Evolutionary conservation across 2,329 filamentous ascomycete genomes (phyloP).

Genomic region (Stemphylium vesicarium): DNA sequence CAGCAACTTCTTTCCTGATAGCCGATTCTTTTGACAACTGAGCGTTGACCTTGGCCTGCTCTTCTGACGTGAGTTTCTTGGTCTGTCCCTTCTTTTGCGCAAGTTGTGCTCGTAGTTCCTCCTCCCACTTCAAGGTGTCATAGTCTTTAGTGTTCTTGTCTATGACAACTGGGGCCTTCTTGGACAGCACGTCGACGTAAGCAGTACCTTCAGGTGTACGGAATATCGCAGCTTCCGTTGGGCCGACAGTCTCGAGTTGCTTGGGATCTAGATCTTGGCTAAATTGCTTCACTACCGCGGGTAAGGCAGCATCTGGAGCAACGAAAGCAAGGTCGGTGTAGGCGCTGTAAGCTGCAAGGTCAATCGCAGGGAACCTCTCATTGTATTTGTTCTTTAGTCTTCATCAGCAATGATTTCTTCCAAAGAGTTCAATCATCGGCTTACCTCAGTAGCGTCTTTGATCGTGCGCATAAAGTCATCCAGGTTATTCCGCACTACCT

Average conservation of each 20-base stretch:
- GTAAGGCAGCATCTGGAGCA: constrained; percentile 80
- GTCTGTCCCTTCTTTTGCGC: constrained; percentile 92
- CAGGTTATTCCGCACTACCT: constrained; percentile 70
- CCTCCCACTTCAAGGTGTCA: constrained; percentile 95
- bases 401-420: background rate
- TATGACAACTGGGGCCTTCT: constrained; percentile 74
- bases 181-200: constrained; percentile 89
- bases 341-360: constrained; percentile 78
- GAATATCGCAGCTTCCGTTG: constrained; percentile 91
- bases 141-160: constrained; percentile 96
- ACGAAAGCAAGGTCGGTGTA: constrained; percentile 94
- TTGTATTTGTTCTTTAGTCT: constrained; percentile 28
- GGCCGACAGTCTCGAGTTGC: constrained; percentile 75
- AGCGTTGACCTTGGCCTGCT: constrained; percentile 86
- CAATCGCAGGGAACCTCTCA: constrained; percentile 52
- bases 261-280: constrained; percentile 72
- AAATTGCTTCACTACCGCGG: constrained; percentile 76
- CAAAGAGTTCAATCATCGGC: constrained; percentile 30
- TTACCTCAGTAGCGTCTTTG: constrained; percentile 62
- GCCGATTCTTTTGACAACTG: constrained; percentile 86
- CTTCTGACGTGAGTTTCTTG: constrained; percentile 89
- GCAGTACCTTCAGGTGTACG: constrained; percentile 85
- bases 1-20: constrained; percentile 75
- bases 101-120: constrained; percentile 83
- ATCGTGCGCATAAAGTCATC: constrained; percentile 73